Evolutionary conservation across 2,329 filamentous ascomycete genomes (phyloP).

Genomic region (Penicillium freii): DNA sequence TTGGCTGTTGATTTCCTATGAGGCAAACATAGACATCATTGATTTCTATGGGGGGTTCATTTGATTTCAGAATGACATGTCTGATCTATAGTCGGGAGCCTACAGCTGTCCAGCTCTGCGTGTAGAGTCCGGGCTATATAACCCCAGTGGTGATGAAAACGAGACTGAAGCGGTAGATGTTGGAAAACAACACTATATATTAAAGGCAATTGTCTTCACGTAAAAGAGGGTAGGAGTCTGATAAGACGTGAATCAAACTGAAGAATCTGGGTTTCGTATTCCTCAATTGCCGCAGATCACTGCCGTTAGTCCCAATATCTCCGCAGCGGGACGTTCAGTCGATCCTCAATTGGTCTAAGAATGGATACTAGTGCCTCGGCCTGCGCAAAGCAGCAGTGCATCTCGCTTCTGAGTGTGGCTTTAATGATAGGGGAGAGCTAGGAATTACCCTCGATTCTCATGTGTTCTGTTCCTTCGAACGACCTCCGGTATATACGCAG

Average conservation of each 20-base stretch:
- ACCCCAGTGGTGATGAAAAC: not conserved
- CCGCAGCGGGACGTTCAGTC: not conserved
- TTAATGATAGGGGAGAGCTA: not conserved
- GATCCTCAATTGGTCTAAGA: not conserved
- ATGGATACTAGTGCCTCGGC: not conserved
- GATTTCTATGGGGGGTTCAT: not conserved
- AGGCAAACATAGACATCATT: no score
- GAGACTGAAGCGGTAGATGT: not conserved
- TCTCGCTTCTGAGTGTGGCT: not conserved
- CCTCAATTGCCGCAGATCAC: not conserved
- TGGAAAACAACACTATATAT: not conserved
- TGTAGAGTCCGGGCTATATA: not conserved
- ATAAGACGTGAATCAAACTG: not conserved
- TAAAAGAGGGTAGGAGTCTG: not conserved
- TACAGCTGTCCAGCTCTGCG: not conserved
- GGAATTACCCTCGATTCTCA: not conserved
- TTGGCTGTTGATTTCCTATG: not conserved
- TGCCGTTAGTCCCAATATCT: not conserved
- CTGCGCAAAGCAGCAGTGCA: not conserved
- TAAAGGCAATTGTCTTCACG: not conserved
- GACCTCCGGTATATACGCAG: not conserved
- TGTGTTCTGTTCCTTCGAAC: not conserved
- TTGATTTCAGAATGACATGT: not conserved
- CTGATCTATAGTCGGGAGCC: not conserved
- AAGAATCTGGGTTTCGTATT: not conserved